phyloP scores from a whole-genome alignment of 208 protist species.

The Porcisia hertigi region DNA sequence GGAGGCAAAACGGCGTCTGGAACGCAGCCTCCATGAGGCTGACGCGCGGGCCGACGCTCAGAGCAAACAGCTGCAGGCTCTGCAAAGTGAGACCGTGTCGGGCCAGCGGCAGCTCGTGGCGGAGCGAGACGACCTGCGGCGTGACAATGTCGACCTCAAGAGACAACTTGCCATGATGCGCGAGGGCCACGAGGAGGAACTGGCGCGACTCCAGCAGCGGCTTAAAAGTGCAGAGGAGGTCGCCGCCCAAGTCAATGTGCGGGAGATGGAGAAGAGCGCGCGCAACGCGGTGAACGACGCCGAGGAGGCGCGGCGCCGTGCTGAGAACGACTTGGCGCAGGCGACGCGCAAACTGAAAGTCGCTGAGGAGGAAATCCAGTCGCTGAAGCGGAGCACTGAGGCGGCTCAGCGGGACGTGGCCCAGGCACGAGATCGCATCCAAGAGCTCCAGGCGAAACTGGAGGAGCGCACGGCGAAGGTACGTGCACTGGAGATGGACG shows the following conservation, averaged over 20 bases:
- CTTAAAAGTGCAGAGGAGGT: constrained; percentile 38
- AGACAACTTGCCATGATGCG: constrained; percentile 27
- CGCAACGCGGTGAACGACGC: constrained; percentile 40
- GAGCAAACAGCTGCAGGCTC: constrained; percentile 42
- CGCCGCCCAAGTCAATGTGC: constrained; percentile 24
- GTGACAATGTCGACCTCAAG: constrained; percentile 41
- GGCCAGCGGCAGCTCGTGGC: constrained; percentile 28
- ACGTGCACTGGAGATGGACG: constrained; percentile 36
- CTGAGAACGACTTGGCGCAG: constrained; percentile 45
- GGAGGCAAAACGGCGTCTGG: constrained; percentile 45
- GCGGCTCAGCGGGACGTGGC: constrained; percentile 32
- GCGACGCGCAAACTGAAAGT: constrained; percentile 31
- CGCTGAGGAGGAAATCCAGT: constrained; percentile 42
- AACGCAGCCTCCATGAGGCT: constrained; percentile 48
- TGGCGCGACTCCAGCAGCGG: constrained; percentile 38
- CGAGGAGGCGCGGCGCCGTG: constrained; percentile 38
- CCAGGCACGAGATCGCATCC: constrained; percentile 15
- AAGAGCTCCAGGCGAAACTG: constrained; percentile 42
- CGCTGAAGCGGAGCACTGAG: constrained; percentile 30
- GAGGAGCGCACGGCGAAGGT: constrained; percentile 36
- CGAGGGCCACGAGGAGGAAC: constrained; percentile 52
- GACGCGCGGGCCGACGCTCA: constrained; percentile 49
- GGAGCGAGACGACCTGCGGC: constrained; percentile 57
- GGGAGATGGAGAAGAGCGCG: constrained; percentile 33
- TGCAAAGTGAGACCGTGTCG: constrained; percentile 45